These are phyloP conservation scores for Solanum habrochaites DNA, from an alignment of 257 asterid genomes.

Conservation along the genomic window DNA sequence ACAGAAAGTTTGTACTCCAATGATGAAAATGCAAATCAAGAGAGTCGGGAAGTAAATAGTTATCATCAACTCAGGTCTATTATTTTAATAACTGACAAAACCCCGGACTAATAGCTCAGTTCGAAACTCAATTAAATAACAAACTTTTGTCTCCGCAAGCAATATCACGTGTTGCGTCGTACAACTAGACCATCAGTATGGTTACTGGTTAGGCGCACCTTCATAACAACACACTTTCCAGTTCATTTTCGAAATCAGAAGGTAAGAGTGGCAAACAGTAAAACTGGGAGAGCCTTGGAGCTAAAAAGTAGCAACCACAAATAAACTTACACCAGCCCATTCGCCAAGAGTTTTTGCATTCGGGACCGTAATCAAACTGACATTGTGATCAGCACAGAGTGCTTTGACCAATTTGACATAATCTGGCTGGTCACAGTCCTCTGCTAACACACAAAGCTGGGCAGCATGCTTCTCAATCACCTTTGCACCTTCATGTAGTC, in stretches of 20 bases:
- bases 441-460: constrained; percentile 60
- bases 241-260: not conserved
- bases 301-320: not conserved
- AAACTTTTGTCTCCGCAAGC: not conserved
- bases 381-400: constrained; percentile 61
- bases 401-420: constrained; percentile 65
- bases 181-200: not conserved
- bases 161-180: not conserved
- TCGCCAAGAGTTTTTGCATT: constrained; percentile 68
- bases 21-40: not conserved
- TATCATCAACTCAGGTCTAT: not conserved
- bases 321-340: constrained; percentile 58
- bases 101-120: not conserved
- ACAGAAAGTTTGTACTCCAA: not conserved
- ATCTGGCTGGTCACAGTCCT: constrained; percentile 58
- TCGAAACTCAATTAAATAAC: not conserved
- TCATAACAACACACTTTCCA: not conserved
- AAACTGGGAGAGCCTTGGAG: not conserved
- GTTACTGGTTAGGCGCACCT: not conserved
- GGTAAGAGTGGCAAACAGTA: not conserved
- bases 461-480: constrained; percentile 58
- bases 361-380: constrained; percentile 48
- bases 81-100: not conserved
- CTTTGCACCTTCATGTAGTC: constrained; percentile 57
- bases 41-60: not conserved